Percentiles rank a stretch among this genome's conserved stretches.
Conservation (phyloP, 306 rosid genomes). For the Fragaria nilgerrensis region DNA sequence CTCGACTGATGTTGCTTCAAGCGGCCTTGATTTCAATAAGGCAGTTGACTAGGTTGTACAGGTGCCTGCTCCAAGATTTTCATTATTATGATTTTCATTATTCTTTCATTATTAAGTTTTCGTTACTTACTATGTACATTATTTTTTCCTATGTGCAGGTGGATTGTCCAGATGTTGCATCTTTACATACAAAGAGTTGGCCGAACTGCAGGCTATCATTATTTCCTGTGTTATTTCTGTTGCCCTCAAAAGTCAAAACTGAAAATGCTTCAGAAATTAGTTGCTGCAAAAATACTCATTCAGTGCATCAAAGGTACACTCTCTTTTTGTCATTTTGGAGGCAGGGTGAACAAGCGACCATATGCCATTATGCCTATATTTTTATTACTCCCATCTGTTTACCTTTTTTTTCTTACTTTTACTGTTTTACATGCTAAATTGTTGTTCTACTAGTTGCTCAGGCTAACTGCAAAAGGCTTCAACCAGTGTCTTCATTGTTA, state of each 20-base stretch:
- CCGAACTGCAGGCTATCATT: slow-evolving; percentile 81
- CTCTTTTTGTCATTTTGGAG: not conserved
- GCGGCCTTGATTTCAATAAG: slow-evolving; percentile 93
- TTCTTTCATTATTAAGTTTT: not conserved
- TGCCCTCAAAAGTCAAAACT: slow-evolving; percentile 56
- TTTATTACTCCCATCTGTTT: too few relatives aligned
- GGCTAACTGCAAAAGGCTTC: slow-evolving; percentile 59
- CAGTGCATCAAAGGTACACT: slow-evolving; percentile 53
- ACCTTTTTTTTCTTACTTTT: not conserved
- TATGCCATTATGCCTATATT: too few relatives aligned
- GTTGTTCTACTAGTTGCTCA: slow-evolving; percentile 34
- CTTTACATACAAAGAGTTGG: slow-evolving; percentile 94
- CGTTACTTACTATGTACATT: not conserved
- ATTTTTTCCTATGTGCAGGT: slow-evolving; percentile 42
- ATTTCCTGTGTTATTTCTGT: slow-evolving; percentile 72
- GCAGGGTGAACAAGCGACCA: too few relatives aligned
- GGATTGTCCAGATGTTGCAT: slow-evolving; percentile 87
- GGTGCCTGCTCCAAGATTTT: slow-evolving; percentile 31
- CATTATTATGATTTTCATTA: not conserved
- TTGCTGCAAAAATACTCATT: slow-evolving; percentile 70
- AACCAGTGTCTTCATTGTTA: slow-evolving; percentile 55
- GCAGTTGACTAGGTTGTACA: slow-evolving; percentile 98
- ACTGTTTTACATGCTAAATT: slow-evolving; percentile 17
- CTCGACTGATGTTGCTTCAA: slow-evolving; percentile 52
- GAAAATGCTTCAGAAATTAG: slow-evolving; percentile 68